A percentile compares a stretch with the other conserved stretches of the same genome.
Conservation (phyloP, 1,139 yeast genomes). For the Protomyces arabidopsidicola region DNA sequence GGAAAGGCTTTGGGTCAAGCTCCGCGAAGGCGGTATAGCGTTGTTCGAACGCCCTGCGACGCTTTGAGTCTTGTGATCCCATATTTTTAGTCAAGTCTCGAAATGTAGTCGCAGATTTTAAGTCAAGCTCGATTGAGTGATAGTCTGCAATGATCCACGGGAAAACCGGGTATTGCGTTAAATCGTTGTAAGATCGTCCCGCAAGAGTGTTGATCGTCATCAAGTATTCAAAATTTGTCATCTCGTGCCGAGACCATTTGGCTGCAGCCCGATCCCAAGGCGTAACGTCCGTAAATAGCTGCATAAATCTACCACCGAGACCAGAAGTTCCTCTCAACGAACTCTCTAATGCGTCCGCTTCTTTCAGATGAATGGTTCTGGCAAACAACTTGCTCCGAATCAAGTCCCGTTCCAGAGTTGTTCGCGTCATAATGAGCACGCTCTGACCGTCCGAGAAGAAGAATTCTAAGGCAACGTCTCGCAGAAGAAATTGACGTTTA, state of each 20-base stretch:
- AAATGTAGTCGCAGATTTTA: slow-evolving; percentile 55
- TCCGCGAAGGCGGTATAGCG: slow-evolving; percentile 61
- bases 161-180: slow-evolving; percentile 83
- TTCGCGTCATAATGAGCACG: slow-evolving; percentile 55
- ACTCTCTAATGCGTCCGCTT: slow-evolving; percentile 1
- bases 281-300: slow-evolving; percentile 40
- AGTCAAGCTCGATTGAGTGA: slow-evolving; percentile 58
- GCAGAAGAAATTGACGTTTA: slow-evolving; percentile 64
- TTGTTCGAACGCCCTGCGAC: slow-evolving; percentile 61
- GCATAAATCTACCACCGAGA: slow-evolving; percentile 43
- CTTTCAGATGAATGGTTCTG: slow-evolving; percentile 1
- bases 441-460: slow-evolving; percentile 70
- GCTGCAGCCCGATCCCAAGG: slow-evolving; percentile 42
- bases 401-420: slow-evolving; percentile 51
- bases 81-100: slow-evolving; percentile 78
- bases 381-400: slow-evolving; percentile 47
- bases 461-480: slow-evolving; percentile 75
- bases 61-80: slow-evolving; percentile 69
- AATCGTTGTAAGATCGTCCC: slow-evolving; percentile 79
- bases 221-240: slow-evolving; percentile 74
- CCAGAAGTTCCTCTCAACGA: background rate
- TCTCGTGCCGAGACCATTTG: slow-evolving; percentile 68
- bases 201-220: slow-evolving; percentile 76
- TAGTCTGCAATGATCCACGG: slow-evolving; percentile 89
- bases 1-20: slow-evolving; percentile 68